A percentile compares a stretch with the other conserved stretches of the same genome.
Evolutionary conservation across 495 filamentous ascomycete genomes (phyloP).

Genomic region (Thozetella sp.): DNA sequence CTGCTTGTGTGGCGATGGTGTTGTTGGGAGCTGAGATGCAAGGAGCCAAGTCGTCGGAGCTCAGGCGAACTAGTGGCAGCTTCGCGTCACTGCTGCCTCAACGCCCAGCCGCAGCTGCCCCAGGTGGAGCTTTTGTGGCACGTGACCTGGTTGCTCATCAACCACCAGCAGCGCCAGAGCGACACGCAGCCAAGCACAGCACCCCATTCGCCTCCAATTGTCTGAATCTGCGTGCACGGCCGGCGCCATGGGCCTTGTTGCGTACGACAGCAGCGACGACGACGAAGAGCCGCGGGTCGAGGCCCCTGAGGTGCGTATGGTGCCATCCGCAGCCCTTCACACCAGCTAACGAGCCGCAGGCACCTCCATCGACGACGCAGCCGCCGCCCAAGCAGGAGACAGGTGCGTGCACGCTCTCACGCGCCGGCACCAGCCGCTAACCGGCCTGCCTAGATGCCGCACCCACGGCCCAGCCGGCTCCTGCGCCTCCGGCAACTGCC

Average conservation of each 20-base stretch:
- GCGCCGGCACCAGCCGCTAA: not conserved
- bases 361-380: not conserved
- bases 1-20: not conserved
- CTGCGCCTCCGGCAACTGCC: no score
- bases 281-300: slow-evolving; percentile 52
- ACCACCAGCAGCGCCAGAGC: no score
- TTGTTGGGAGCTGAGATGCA: not conserved
- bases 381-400: no score
- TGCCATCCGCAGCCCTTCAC: not conserved
- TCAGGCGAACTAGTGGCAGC: slow-evolving; percentile 14
- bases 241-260: slow-evolving; percentile 63
- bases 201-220: not conserved
- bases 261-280: slow-evolving; percentile 80
- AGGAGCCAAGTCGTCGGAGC: slow-evolving; percentile 15
- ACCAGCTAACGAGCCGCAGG: not conserved
- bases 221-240: not conserved
- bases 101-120: slow-evolving; percentile 8
- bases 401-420: no score
- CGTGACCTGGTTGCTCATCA: no score
- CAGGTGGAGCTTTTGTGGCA: slow-evolving; percentile 9
- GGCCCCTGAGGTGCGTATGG: slow-evolving; percentile 3
- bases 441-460: not conserved
- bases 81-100: slow-evolving; percentile 43
- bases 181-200: no score
- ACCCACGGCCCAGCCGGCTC: no score